Base-by-base conservation (phyloP, 805 yeast genomes). In the Sungouiozyma ichnusensis region DNA sequence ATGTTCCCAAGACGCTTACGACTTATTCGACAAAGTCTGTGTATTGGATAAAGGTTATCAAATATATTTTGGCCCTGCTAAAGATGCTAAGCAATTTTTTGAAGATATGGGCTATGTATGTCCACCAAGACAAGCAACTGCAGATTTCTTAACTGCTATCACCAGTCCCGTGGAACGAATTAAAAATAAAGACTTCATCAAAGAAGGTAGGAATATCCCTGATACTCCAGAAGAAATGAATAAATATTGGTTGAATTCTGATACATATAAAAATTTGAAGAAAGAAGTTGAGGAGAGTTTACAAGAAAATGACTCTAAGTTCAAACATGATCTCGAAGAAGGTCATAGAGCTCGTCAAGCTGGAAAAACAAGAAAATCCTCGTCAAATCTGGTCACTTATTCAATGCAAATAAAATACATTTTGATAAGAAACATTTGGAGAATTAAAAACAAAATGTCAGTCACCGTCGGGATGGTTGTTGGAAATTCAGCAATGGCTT, bases 101-200 rank as follows among this genome's bases (percentile, higher is more conserved):
- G 70, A 69, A 47, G 65, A 67, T 16, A 74, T 81, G 81, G 88
- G 88, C 16, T 81, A 67, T 51, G 58, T 65, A 33, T 76, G 80
- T 47, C 83, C 81, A 17, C 65, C 73, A 6, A 69, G 86, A 52
- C 84, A 78, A 63, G 71, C 82, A 2, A 76, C 85, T 14, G 81
- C 85, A 13, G 86, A 81, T 54, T 81, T 79, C 55, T 62, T 80
- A 52, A 80, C 85, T 2, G 76, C 85, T 1, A 68, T 80, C 11
- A 78, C 87, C 8, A 81, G 78, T 56, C 84, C 85, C 7, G 63
- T 64, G 4, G 86, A 80, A 40, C 69, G 87, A 55, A 48, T 54
- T n/a, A 39, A 53, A 18, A 55, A 55, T 39, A 35, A 43, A 36
- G 59, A 57, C 2, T 61, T 51, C 44, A 55, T 73, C 2, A 61